phyloP scores from a whole-genome alignment of 1,139 yeast genomes.

The Taphrina pruni region DNA sequence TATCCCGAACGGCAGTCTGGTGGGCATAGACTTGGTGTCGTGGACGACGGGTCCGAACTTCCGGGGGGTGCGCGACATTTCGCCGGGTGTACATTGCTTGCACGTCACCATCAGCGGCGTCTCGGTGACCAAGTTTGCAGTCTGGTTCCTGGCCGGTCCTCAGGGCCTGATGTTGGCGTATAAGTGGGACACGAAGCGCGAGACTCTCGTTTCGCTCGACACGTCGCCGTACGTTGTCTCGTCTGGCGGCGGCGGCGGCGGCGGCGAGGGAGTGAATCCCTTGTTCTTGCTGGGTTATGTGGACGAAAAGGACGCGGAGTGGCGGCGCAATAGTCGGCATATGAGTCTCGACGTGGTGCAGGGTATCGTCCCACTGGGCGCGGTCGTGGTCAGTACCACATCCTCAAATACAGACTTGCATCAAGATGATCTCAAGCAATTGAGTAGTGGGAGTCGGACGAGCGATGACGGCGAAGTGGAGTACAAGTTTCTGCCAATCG shows the following conservation, averaged over 20 bases:
- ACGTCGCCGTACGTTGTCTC: neutral
- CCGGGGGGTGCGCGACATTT: conserved; percentile 30
- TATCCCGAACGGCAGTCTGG: conserved; percentile 30
- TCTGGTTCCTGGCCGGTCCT: conserved; percentile 4
- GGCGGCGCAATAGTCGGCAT: conserved; percentile 3
- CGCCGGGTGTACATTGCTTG: conserved; percentile 38
- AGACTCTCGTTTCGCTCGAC: neutral
- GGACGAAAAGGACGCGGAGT: neutral
- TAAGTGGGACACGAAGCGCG: neutral
- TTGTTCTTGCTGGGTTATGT: conserved; percentile 23
- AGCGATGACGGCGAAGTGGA: conserved; percentile 47
- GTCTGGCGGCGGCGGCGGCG: too few species aligned
- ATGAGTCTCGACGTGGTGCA: conserved; percentile 9
- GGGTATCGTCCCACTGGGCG: neutral
- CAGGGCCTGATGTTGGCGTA: neutral
- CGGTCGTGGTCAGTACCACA: conserved; percentile 24
- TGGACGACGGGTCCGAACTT: conserved; percentile 40
- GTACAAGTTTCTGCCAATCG: conserved; percentile 52
- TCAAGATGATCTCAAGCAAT: neutral
- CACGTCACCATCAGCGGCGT: conserved; percentile 27
- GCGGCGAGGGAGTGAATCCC: neutral
- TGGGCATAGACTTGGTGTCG: conserved; percentile 38
- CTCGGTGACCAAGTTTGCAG: conserved; percentile 20
- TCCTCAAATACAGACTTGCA: conserved; percentile 20
- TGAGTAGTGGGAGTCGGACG: neutral